phyloP scores from a whole-genome alignment of 345 rosid genomes.

The Mercurialis annua region DNA sequence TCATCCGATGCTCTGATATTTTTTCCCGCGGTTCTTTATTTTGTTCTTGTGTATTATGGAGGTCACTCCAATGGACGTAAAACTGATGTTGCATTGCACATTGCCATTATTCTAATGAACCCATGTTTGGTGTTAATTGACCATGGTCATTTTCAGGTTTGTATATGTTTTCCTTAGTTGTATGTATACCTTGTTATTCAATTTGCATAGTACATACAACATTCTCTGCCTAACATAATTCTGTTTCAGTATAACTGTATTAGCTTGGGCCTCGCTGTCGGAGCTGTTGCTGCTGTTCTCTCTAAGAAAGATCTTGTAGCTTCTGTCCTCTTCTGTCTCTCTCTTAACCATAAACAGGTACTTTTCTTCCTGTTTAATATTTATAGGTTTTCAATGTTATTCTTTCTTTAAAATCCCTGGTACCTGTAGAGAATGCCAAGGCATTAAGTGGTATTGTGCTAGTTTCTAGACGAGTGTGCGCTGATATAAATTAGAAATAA shows the following conservation, averaged over 20 bases:
- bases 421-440: background rate
- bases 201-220: constrained; percentile 9
- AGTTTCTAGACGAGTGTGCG: background rate
- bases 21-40: constrained; percentile 75
- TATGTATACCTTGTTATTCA: background rate
- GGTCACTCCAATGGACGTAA: constrained; percentile 16
- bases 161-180: constrained; percentile 5
- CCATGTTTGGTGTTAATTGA: constrained; percentile 86
- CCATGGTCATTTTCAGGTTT: constrained; percentile 98
- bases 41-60: constrained; percentile 47
- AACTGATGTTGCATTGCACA: constrained; percentile 68
- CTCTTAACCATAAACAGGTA: constrained; percentile 97
- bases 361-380: constrained; percentile 5
- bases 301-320: constrained; percentile 57
- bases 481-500: too few relatives aligned
- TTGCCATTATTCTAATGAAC: constrained; percentile 60
- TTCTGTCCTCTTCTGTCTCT: constrained; percentile 64
- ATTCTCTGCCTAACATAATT: constrained; percentile 20
- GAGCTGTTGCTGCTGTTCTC: constrained; percentile 78
- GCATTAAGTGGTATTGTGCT: background rate
- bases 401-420: background rate
- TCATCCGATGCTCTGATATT: constrained; percentile 73
- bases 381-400: background rate
- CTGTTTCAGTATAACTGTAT: constrained; percentile 80
- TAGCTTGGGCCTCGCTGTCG: constrained; percentile 82